These are phyloP conservation scores for Vachellia pachyceras DNA, from an alignment of 306 rosid species.

Conservation along the genomic window DNA sequence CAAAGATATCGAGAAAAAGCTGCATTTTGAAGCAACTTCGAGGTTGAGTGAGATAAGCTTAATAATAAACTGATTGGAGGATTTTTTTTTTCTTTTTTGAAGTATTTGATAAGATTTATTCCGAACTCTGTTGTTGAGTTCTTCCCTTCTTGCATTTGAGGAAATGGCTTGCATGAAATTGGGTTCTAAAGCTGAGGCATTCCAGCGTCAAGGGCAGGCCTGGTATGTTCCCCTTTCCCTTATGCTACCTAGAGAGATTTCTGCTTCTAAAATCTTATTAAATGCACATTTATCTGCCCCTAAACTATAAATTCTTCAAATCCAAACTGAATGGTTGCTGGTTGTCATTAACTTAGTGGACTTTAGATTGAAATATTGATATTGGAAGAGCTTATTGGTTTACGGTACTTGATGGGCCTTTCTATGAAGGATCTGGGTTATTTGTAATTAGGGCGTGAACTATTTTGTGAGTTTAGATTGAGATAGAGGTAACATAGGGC, in stretches of 20 bases:
- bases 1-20: conserved; percentile 42
- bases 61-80: conserved; percentile 28
- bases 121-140: not conserved
- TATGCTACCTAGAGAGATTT: not conserved
- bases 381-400: conserved; percentile 9
- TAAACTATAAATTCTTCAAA: not conserved
- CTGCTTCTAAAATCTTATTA: not conserved
- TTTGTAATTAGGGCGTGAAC: not conserved
- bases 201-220: conserved; percentile 98
- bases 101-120: conserved; percentile 34
- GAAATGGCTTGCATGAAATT: conserved; percentile 90
- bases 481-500: not conserved
- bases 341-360: not conserved
- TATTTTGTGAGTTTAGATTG: not conserved
- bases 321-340: not conserved
- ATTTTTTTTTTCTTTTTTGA: not conserved
- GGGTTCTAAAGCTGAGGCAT: conserved; percentile 96
- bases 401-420: conserved; percentile 18
- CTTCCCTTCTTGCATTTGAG: conserved; percentile 32
- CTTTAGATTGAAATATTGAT: not conserved
- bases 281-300: conserved; percentile 16
- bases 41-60: conserved; percentile 22
- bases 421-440: not conserved
- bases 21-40: conserved; percentile 57
- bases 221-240: conserved; percentile 56